phyloP scores from a whole-genome alignment of 345 rosid species.

The Acer negundo region DNA sequence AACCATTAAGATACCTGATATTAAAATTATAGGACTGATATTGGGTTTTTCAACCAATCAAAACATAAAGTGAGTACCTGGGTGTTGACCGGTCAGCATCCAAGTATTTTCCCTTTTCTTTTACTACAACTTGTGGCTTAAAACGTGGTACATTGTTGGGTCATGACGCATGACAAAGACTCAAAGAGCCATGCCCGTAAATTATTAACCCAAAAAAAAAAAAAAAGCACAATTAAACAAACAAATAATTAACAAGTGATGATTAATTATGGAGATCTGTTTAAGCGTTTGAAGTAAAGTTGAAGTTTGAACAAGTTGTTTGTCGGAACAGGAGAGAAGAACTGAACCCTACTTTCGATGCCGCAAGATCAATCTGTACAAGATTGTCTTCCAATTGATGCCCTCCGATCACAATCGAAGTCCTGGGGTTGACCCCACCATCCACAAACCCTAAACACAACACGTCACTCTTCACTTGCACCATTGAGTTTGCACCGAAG shows the following conservation, averaged over 20 bases:
- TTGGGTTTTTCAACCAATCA: too few species aligned
- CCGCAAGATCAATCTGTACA: constrained; percentile 39
- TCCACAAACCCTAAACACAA: constrained; percentile 43
- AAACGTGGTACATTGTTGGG: neutral
- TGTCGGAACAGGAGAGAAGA: constrained; percentile 31
- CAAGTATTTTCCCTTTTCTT: too few species aligned
- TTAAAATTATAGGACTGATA: too few species aligned
- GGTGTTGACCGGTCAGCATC: too few species aligned
- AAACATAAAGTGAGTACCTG: too few species aligned
- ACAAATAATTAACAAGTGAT: too few species aligned
- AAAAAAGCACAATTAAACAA: neutral
- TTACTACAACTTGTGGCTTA: neutral
- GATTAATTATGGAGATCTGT: neutral
- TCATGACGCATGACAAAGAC: neutral
- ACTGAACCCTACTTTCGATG: constrained; percentile 42
- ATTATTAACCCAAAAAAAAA: neutral
- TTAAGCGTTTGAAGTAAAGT: constrained; percentile 24
- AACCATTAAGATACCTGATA: too few species aligned
- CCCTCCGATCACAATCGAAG: constrained; percentile 42
- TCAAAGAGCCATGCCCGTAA: neutral
- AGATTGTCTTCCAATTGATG: constrained; percentile 45
- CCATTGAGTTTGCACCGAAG: constrained; percentile 48
- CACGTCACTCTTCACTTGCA: constrained; percentile 31
- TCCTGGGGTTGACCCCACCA: constrained; percentile 32
- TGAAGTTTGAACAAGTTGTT: constrained; percentile 31